A percentile compares a stretch with the other conserved stretches of the same genome.
These are phyloP conservation scores for Pulveroboletus sp. DNA, from an alignment of 768 basidiomycete species.

Conservation along the genomic window DNA sequence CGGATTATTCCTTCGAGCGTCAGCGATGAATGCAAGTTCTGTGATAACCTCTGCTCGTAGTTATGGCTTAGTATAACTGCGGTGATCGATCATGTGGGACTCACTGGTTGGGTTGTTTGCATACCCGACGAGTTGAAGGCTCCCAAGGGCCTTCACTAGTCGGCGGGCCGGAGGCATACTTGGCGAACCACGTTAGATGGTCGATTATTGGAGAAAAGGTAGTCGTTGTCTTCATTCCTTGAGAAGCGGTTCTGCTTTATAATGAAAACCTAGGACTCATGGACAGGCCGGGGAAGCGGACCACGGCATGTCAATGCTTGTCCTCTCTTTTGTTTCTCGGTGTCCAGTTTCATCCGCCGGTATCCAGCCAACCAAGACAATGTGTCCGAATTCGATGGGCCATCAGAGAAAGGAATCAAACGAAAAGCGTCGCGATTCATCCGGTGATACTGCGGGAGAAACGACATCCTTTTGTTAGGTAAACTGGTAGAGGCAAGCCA, in stretches of 20 bases:
- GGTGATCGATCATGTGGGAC: neutral
- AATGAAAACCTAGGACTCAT: neutral
- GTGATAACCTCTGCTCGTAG: slow-evolving; percentile 22
- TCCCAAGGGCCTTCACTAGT: slow-evolving; percentile 16
- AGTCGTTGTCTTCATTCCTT: neutral
- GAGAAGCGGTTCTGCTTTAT: slow-evolving; percentile 7
- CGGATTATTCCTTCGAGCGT: slow-evolving; percentile 4
- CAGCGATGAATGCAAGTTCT: slow-evolving; percentile 25
- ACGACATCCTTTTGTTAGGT: slow-evolving; percentile 7
- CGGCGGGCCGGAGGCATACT: slow-evolving; percentile 24
- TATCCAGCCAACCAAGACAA: slow-evolving; percentile 13
- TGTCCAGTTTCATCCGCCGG: neutral
- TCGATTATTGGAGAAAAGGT: neutral
- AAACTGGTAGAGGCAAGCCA: no score
- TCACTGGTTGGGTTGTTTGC: slow-evolving; percentile 27
- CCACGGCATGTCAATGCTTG: neutral
- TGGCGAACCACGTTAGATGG: neutral
- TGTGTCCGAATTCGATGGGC: neutral
- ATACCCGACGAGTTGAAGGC: slow-evolving; percentile 19
- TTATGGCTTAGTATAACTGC: neutral
- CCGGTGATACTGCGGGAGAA: slow-evolving; percentile 1
- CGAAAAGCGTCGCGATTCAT: neutral
- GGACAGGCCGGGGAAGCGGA: no score
- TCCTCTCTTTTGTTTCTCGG: slow-evolving; percentile 9
- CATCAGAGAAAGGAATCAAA: neutral